Evolutionary conservation across 305 asterid genomes (phyloP).

Genomic region (Fraxinus dipetala): DNA sequence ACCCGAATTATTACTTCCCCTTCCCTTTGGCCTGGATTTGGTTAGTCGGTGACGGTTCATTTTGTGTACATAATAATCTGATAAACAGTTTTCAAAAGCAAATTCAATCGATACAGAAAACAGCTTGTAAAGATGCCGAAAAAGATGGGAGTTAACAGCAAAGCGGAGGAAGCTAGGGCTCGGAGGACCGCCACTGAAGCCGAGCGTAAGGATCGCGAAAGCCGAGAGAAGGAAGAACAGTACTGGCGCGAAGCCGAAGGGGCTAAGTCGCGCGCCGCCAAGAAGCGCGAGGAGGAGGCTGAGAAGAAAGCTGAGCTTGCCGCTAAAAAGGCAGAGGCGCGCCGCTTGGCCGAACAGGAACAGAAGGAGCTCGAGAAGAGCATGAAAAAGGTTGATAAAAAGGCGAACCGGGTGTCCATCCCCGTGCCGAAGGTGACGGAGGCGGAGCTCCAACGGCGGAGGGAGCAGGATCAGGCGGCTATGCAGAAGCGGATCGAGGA

Average conservation of each 20-base stretch:
- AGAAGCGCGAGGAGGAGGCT: constrained; percentile 89
- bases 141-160: constrained; percentile 89
- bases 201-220: constrained; percentile 77
- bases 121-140: constrained; percentile 60
- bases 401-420: constrained; percentile 62
- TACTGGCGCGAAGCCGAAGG: constrained; percentile 98
- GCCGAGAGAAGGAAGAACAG: constrained; percentile 71
- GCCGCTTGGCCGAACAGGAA: constrained; percentile 79
- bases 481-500: constrained; percentile 60
- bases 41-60: neutral
- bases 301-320: constrained; percentile 76
- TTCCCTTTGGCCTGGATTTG: neutral
- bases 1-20: neutral
- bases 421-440: constrained; percentile 89
- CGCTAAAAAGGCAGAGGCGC: constrained; percentile 78
- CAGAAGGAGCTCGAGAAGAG: constrained; percentile 74
- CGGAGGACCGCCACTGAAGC: constrained; percentile 60
- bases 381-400: constrained; percentile 77
- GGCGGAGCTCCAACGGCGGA: constrained; percentile 63
- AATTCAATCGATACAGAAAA: neutral
- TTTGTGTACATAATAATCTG: neutral
- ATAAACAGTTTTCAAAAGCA: neutral
- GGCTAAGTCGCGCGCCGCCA: constrained; percentile 76
- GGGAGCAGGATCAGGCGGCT: constrained; percentile 74
- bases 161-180: constrained; percentile 88